phyloP scores from a whole-genome alignment of 345 rosid species.

The Camelina hispida region DNA sequence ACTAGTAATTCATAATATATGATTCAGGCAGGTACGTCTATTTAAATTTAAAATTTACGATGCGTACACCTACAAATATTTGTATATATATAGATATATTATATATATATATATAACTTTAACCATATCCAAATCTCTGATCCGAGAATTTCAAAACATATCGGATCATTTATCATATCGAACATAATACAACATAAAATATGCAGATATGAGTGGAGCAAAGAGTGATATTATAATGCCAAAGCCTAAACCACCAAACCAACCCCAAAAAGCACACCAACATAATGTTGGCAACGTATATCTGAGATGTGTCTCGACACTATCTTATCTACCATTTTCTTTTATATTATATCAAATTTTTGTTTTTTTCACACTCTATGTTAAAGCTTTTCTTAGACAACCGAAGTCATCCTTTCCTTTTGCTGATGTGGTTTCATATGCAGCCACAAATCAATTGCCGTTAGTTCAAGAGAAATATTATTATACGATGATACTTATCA shows the following conservation, averaged over 20 bases:
- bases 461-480: too few species aligned
- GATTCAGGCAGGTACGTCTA: background rate
- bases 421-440: conserved; percentile 20
- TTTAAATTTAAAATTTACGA: background rate
- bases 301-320: conserved; percentile 30
- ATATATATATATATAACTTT: background rate
- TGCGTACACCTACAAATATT: background rate
- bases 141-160: conserved; percentile 20
- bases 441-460: background rate
- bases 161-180: background rate
- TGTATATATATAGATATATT: too few species aligned
- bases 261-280: conserved; percentile 30
- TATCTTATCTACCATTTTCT: conserved; percentile 27
- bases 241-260: conserved; percentile 40
- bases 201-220: conserved; percentile 32
- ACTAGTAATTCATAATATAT: background rate
- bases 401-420: conserved; percentile 23
- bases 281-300: background rate
- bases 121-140: background rate
- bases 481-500: background rate
- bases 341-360: background rate
- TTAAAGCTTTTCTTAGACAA: conserved; percentile 14
- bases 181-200: background rate
- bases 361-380: background rate
- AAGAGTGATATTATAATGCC: conserved; percentile 20